Conservation (phyloP, 441 rosid species). For the Bruguiera hainesii region DNA sequence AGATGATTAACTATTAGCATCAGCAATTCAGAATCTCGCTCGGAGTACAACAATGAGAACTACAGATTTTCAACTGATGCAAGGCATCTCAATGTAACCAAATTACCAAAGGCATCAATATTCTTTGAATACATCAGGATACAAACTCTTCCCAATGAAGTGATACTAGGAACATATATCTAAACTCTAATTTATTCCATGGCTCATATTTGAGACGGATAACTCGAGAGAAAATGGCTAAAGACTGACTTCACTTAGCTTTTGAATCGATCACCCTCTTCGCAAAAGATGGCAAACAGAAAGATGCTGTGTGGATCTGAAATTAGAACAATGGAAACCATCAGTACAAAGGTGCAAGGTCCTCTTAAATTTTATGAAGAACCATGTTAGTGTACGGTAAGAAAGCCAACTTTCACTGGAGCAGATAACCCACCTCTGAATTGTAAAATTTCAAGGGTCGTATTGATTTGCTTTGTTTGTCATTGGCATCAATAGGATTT, state of each 20-base stretch:
- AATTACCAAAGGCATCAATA: no score
- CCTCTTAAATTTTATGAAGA: neutral
- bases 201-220: conserved; percentile 16
- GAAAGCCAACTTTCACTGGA: neutral
- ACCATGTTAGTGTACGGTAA: no score
- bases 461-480: conserved; percentile 32
- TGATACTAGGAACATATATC: conserved; percentile 13
- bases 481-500: conserved; percentile 53
- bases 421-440: conserved; percentile 47
- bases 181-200: conserved; percentile 30
- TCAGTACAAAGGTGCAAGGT: neutral
- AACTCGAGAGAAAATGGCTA: conserved; percentile 11
- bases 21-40: no score
- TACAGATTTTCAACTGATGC: no score
- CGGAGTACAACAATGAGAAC: no score
- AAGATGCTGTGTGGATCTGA: conserved; percentile 92
- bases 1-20: no score
- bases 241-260: conserved; percentile 27
- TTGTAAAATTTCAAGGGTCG: conserved; percentile 79
- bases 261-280: conserved; percentile 72
- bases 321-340: conserved; percentile 9
- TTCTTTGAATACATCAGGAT: neutral
- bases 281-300: conserved; percentile 88
- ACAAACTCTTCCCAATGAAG: conserved; percentile 2
- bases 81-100: no score